These are phyloP conservation scores for Pleoardoris graminearum DNA, from an alignment of 2,329 filamentous ascomycete species.

Conservation along the genomic window DNA sequence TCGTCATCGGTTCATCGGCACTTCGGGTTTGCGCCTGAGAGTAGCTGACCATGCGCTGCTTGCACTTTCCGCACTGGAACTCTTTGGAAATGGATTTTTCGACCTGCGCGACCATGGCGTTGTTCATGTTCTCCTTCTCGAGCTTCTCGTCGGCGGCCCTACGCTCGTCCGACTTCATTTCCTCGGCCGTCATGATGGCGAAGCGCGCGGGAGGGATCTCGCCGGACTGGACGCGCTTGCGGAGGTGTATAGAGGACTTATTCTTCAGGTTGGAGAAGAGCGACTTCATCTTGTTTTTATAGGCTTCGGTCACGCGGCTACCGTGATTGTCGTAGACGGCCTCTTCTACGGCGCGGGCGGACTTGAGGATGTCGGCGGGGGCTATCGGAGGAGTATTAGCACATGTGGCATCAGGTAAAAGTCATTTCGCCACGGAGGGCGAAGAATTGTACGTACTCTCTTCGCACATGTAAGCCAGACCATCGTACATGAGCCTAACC, in stretches of 20 bases:
- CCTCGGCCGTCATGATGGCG: constrained; percentile 84
- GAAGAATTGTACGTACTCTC: constrained; percentile 43
- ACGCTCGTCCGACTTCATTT: constrained; percentile 86
- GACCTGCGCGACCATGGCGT: constrained; percentile 89
- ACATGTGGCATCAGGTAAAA: not conserved
- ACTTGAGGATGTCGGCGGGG: constrained; percentile 67
- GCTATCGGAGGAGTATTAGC: constrained; percentile 38
- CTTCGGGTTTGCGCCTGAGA: constrained; percentile 92
- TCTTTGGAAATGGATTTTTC: constrained; percentile 89
- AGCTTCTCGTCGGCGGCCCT: constrained; percentile 74
- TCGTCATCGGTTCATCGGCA: constrained; percentile 84
- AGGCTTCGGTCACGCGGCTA: constrained; percentile 70
- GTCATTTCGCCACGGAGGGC: no score
- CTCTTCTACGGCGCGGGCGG: constrained; percentile 72
- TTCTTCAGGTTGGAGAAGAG: constrained; percentile 95
- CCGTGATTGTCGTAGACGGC: constrained; percentile 73
- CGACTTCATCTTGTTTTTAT: constrained; percentile 87
- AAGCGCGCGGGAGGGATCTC: constrained; percentile 74
- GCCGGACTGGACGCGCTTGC: constrained; percentile 73
- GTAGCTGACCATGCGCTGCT: constrained; percentile 92
- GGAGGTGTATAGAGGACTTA: constrained; percentile 79
- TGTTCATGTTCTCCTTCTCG: constrained; percentile 92
- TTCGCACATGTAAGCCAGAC: constrained; percentile 72
- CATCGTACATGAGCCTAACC: constrained; percentile 92
- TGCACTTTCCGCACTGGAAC: constrained; percentile 88